Base-by-base conservation (phyloP, 2,329 filamentous ascomycete species). In the Seiridium unicorne region DNA sequence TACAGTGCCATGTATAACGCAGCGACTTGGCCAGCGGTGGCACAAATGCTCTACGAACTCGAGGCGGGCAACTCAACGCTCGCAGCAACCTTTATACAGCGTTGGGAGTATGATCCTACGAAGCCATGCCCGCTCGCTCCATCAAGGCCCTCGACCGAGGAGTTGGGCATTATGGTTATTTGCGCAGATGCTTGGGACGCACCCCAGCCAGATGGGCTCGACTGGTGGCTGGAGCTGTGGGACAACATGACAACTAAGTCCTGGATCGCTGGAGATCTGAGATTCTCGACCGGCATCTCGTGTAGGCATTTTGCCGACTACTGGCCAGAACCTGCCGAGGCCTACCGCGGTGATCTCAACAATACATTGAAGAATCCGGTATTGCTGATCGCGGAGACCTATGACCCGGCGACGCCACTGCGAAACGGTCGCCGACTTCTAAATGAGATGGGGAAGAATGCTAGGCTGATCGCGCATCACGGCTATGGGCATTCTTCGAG, bases 391-490 rank as follows among this genome's bases (percentile, higher is more conserved):
- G 79, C 80, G 1, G 79, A 79, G 70, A 77, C 77, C 4, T 78
- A 83, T 59, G 81, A 83, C 60, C 80, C 80, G 0, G 80, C 80
- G 1, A 83, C 81, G 5, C 80, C 80, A 4, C 65, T 83, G 48
- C 74, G 79, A 4, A 82, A 83, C 59, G 80, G 79, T 1, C 69
- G 78, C 10, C 68, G 79, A 34, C 70, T 83, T 3, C 59, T 77
- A 18, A 55, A 63, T 0, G 79, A 80, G 58, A 81, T 83, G 79
- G 80, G 79, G 0, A 58, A 65, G 6, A 83, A 82, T 58, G 79
- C 80, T n/a, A 65, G 79, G 5, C 68, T 83, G 18, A 70, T 83
- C 40, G 79, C 69, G 4, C 81, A 83, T 59, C 80, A 82, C 59
- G 80, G 80, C 4, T 82, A 81, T 54, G 80, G 80, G 0, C 80